Evolutionary conservation across 2,329 filamentous ascomycete species (phyloP).

Genomic region (Xylariaceae sp.): DNA sequence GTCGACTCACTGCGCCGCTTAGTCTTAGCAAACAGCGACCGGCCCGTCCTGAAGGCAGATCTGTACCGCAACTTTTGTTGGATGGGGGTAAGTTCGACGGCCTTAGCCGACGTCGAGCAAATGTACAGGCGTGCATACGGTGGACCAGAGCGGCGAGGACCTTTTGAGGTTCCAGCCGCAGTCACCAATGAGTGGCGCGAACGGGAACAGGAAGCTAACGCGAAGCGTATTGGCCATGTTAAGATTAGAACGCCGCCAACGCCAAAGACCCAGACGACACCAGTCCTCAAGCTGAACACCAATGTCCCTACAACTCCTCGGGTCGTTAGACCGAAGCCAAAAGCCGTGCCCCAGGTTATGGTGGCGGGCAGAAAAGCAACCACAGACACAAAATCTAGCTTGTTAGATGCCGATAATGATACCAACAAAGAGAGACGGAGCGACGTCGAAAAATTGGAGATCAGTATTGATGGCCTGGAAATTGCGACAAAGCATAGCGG

Average conservation of each 20-base stretch:
- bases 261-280: conserved; percentile 31
- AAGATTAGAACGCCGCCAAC: conserved; percentile 26
- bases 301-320: conserved; percentile 31
- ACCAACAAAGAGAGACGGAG: background rate
- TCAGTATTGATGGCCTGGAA: conserved; percentile 27
- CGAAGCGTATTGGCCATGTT: conserved; percentile 15
- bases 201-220: conserved; percentile 34
- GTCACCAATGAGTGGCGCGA: conserved; percentile 9
- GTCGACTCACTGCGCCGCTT: conserved; percentile 68
- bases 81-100: conserved; percentile 56
- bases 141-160: conserved; percentile 51
- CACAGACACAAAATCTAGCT: background rate
- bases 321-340: conserved; percentile 33
- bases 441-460: conserved; percentile 27
- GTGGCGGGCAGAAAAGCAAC: background rate
- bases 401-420: background rate
- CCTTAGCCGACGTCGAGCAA: conserved; percentile 59
- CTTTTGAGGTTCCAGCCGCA: conserved; percentile 48
- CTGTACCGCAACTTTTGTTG: conserved; percentile 63
- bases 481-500: conserved; percentile 40
- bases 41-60: conserved; percentile 55
- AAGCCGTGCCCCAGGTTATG: conserved; percentile 12
- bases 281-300: conserved; percentile 38
- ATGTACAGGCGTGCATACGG: conserved; percentile 65
- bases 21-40: conserved; percentile 60